Conservation (phyloP, 1,284 basidiomycete species). For the Ustilago crameri region DNA sequence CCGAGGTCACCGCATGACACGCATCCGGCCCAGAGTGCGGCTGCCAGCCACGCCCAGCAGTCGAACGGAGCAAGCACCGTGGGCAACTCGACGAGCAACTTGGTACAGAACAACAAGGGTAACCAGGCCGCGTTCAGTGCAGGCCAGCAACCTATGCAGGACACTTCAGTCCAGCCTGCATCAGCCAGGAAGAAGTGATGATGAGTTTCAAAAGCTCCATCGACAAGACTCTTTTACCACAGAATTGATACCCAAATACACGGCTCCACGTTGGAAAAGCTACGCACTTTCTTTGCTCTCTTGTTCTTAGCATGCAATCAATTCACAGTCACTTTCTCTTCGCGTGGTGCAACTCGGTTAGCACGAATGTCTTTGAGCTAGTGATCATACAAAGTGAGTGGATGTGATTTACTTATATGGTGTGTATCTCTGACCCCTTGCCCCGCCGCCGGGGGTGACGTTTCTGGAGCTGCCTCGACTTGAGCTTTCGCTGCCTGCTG, state of each 20-base stretch:
- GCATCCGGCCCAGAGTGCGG: slow-evolving; percentile 24
- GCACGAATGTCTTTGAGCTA: too few relatives aligned
- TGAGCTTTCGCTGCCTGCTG: slow-evolving; percentile 6
- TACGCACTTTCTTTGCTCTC: too few relatives aligned
- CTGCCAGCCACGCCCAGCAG: slow-evolving; percentile 25
- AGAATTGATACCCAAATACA: too few relatives aligned
- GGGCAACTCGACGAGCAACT: slow-evolving; percentile 26
- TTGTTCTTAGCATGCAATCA: too few relatives aligned
- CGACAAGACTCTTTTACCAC: too few relatives aligned
- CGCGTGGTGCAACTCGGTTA: too few relatives aligned
- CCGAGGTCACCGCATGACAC: slow-evolving; percentile 32
- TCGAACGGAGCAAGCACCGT: slow-evolving; percentile 9
- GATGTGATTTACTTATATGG: slow-evolving; percentile 30
- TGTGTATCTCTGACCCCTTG: slow-evolving; percentile 29
- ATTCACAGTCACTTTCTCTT: too few relatives aligned
- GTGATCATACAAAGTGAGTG: background rate
- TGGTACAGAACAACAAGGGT: slow-evolving; percentile 10
- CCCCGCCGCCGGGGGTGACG: slow-evolving; percentile 12
- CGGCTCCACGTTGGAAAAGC: too few relatives aligned
- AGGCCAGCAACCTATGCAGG: slow-evolving; percentile 24
- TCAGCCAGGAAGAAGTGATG: slow-evolving; percentile 25
- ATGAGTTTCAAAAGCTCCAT: background rate
- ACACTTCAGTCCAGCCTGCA: slow-evolving; percentile 3
- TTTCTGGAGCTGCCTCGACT: slow-evolving; percentile 27
- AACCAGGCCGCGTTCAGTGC: slow-evolving; percentile 16